phyloP scores from a whole-genome alignment of 176 grass and related monocot genomes.

The Oryza glaberrima region DNA sequence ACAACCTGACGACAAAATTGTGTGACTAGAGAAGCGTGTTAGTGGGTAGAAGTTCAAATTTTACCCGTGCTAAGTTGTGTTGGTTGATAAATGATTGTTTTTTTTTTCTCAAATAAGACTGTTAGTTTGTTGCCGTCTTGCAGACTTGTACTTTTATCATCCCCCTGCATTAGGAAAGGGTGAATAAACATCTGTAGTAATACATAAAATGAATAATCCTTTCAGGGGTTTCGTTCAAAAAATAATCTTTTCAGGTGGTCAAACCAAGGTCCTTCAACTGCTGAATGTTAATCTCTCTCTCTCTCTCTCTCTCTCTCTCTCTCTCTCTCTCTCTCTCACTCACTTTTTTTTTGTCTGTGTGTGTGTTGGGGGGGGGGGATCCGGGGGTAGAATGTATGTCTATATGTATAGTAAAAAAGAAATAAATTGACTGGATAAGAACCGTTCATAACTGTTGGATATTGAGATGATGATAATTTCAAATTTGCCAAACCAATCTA shows the following conservation, averaged over 20 bases:
- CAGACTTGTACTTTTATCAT: neutral
- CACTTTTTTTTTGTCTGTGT: too few relatives aligned
- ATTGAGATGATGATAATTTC: neutral
- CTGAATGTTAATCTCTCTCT: neutral
- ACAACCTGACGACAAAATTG: neutral
- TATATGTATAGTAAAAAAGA: neutral
- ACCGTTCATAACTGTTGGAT: slow-evolving; percentile 3
- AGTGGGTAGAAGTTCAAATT: neutral
- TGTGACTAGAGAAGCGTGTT: neutral
- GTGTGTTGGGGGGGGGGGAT: neutral
- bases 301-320: neutral
- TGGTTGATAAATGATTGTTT: neutral
- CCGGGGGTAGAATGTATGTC: too few relatives aligned
- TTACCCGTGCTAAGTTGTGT: neutral
- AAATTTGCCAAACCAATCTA: neutral
- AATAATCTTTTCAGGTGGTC: neutral
- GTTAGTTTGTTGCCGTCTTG: neutral
- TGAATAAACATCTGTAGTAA: neutral
- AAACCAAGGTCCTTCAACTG: neutral
- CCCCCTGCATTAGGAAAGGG: neutral
- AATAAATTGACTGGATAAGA: slow-evolving; percentile 24
- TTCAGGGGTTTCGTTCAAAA: too few relatives aligned
- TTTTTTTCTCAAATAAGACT: neutral
- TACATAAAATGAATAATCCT: too few relatives aligned
- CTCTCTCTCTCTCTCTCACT: neutral